phyloP scores from a whole-genome alignment of 2,329 filamentous ascomycete genomes.

The Chrysoporthe austroafricana region DNA sequence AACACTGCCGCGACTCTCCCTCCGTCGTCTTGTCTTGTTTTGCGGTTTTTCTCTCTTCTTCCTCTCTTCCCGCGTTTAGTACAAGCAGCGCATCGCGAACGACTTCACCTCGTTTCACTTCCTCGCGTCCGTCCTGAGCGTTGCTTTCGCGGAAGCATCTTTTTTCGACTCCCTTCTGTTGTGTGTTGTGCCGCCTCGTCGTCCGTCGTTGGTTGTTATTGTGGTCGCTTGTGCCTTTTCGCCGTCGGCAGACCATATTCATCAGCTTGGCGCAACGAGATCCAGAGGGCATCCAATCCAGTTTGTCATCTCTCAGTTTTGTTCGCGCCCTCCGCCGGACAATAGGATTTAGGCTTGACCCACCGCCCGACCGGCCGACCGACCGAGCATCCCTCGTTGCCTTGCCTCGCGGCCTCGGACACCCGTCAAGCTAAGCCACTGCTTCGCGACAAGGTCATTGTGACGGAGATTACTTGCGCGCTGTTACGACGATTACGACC shows the following conservation, averaged over 20 bases:
- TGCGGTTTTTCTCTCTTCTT: conserved; percentile 18
- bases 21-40: conserved; percentile 22
- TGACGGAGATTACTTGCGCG: conserved; percentile 6
- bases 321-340: conserved; percentile 1
- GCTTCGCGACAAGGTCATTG: conserved; percentile 4
- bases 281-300: not conserved
- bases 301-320: conserved; percentile 1
- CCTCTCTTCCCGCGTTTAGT: conserved; percentile 18
- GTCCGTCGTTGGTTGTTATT: conserved; percentile 18
- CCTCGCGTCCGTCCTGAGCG: conserved; percentile 26
- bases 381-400: conserved; percentile 14
- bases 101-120: conserved; percentile 22
- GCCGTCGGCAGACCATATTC: conserved; percentile 10
- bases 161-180: conserved; percentile 23
- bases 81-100: conserved; percentile 20
- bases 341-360: not conserved
- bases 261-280: conserved; percentile 13
- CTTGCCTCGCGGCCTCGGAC: conserved; percentile 6
- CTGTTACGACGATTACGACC: conserved; percentile 19
- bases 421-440: conserved; percentile 5
- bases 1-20: conserved; percentile 19
- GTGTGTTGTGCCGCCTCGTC: conserved; percentile 16
- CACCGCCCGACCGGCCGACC: conserved; percentile 7
- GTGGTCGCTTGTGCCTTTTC: conserved; percentile 19
- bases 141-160: conserved; percentile 28